Evolutionary conservation across 306 rosid genomes (phyloP).

Genomic region (Nissolia schottii): DNA sequence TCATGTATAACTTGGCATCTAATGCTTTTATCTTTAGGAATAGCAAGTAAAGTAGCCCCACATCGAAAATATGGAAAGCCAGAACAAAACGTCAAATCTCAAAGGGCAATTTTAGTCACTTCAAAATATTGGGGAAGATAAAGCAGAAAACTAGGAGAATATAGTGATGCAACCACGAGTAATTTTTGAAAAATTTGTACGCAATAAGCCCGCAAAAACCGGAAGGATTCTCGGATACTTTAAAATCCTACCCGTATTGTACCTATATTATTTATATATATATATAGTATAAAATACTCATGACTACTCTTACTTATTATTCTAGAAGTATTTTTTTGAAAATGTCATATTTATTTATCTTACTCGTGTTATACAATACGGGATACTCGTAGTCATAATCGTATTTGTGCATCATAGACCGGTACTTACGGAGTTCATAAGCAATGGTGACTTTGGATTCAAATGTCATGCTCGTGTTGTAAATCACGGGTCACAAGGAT

Average conservation of each 20-base stretch:
- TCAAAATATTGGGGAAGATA: neutral
- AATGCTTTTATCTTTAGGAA: slow-evolving; percentile 30
- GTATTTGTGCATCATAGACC: too few species aligned
- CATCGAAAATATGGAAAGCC: slow-evolving; percentile 4
- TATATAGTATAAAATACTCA: too few species aligned
- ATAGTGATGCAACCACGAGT: neutral
- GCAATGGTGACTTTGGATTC: slow-evolving; percentile 6
- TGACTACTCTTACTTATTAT: too few species aligned
- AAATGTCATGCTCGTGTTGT: neutral
- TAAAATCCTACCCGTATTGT: too few species aligned
- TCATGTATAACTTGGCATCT: slow-evolving; percentile 47
- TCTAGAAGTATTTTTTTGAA: too few species aligned
- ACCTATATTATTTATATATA: too few species aligned
- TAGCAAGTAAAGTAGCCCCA: slow-evolving; percentile 10
- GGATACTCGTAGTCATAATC: too few species aligned
- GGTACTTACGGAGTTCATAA: slow-evolving; percentile 4
- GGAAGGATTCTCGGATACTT: too few species aligned
- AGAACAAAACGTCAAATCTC: slow-evolving; percentile 50
- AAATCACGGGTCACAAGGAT: neutral
- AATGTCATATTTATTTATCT: too few species aligned
- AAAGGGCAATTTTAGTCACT: slow-evolving; percentile 17
- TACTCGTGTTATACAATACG: too few species aligned
- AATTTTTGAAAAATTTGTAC: neutral
- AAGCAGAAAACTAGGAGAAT: slow-evolving; percentile 15
- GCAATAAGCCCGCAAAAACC: neutral